Evolutionary conservation across 495 filamentous ascomycete genomes (phyloP).

Genomic region (Ramalina peruviana): DNA sequence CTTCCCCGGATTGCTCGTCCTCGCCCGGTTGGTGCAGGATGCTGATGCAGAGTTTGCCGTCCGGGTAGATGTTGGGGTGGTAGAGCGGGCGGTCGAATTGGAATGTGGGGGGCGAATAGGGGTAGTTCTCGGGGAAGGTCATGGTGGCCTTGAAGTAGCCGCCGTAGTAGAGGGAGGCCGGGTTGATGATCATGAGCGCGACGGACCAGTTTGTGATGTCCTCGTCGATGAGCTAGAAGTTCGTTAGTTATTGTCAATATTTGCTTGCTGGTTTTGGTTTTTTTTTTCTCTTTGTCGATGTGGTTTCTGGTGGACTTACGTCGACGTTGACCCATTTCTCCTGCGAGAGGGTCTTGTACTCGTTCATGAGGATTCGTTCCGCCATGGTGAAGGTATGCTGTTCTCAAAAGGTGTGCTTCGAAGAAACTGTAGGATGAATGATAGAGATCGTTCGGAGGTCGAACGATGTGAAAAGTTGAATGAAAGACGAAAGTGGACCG

Average conservation of each 20-base stretch:
- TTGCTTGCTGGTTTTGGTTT: neutral
- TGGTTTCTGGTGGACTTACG: conserved; percentile 29
- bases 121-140: conserved; percentile 81
- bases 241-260: neutral
- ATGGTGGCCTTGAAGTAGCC: conserved; percentile 86
- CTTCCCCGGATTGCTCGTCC: conserved; percentile 81
- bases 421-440: too few relatives aligned
- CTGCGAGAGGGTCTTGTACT: conserved; percentile 67
- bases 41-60: conserved; percentile 89
- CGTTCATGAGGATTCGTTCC: conserved; percentile 75
- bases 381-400: conserved; percentile 30
- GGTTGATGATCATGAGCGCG: conserved; percentile 81
- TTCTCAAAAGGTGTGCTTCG: too few relatives aligned
- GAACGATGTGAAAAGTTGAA: too few relatives aligned
- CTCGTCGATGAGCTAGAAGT: conserved; percentile 46
- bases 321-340: conserved; percentile 92
- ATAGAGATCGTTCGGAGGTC: too few relatives aligned
- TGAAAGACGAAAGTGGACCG: too few relatives aligned
- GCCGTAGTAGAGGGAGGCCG: conserved; percentile 79
- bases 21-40: conserved; percentile 89
- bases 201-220: conserved; percentile 79
- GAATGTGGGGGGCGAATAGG: conserved; percentile 79
- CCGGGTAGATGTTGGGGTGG: conserved; percentile 87
- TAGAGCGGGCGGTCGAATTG: conserved; percentile 67
- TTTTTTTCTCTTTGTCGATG: neutral